These are phyloP conservation scores for Trametes elegans DNA, from an alignment of 768 basidiomycete species.

Conservation along the genomic window DNA sequence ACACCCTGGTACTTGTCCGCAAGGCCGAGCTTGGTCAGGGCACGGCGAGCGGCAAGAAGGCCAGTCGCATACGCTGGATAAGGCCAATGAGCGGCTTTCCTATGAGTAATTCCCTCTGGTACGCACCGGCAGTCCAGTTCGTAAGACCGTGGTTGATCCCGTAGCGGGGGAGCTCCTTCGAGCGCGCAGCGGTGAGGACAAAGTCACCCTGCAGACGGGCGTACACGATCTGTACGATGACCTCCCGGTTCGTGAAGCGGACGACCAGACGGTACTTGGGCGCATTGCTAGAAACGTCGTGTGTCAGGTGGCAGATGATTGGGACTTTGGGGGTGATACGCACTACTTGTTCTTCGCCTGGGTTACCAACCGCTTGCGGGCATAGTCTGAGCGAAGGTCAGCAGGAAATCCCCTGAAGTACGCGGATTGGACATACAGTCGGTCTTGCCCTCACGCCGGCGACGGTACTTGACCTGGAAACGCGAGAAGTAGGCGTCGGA, in stretches of 20 bases:
- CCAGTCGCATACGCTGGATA: constrained; percentile 90
- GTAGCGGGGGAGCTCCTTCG: constrained; percentile 90
- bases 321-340: no score
- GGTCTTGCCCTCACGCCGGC: constrained; percentile 97
- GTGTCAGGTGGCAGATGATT: no score
- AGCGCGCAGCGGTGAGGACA: constrained; percentile 83
- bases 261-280: constrained; percentile 99
- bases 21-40: constrained; percentile 91
- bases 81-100: no score
- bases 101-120: no score
- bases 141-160: constrained; percentile 98
- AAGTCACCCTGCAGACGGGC: constrained; percentile 98
- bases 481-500: constrained; percentile 97
- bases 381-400: constrained; percentile 66
- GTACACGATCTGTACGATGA: constrained; percentile 94
- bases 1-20: constrained; percentile 98
- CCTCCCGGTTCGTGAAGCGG: constrained; percentile 96
- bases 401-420: background rate
- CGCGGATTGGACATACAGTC: constrained; percentile 59
- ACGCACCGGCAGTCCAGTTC: constrained; percentile 93
- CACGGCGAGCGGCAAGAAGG: constrained; percentile 91
- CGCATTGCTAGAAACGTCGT: constrained; percentile 77
- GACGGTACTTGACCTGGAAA: constrained; percentile 98
- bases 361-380: constrained; percentile 92
- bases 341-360: constrained; percentile 99